Evolutionary conservation across 1,284 basidiomycete genomes (phyloP), one percentile per base, ranked within the genome.

Genomic region (Mrakiaceae sp.): DNA sequence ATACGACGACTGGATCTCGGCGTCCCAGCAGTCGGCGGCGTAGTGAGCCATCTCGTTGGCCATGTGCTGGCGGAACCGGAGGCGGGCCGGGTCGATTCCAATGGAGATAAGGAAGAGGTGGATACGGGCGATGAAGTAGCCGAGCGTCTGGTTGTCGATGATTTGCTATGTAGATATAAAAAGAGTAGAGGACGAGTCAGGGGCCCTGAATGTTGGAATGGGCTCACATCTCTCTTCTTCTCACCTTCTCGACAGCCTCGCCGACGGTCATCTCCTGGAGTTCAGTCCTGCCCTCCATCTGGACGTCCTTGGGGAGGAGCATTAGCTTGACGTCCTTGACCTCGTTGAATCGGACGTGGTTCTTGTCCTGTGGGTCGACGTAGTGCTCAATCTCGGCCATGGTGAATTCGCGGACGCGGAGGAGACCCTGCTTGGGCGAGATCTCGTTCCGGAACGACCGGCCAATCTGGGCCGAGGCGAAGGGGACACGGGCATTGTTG

Each of bases 371-470:
- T 6, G 95, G 96, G 79, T 98, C 95, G 70, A 98, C 95, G 72
- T 82, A 99, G 80, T 99, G 95, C 79, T 99, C 96, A 76, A 99
- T 97, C 80, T 98, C 96, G 63, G 93, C 96, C 95, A 99, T 97
- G 49, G 90, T 96, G 79, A 98, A 99, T 76, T 99, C 96, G 70
- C 95, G 88, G 53, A 98, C 96, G 70, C 96, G 92, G 61, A 99
- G 82, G 58, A 99, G 82, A 67, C 95, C 96, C 63, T 94, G 91
- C 66, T 91, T 87, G 42, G 96, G 96, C 5, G 92, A 94, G 72
- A 99, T 98, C 76, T 98, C 96, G 76, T 99, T 99, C 68, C 96
- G 85, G 85, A 98, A 99, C 46, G 89, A 86, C 69, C 90, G 87
- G 64, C 96, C 96, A 71, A 99, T 91, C 77, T 97, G 93, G 1